Evolutionary conservation across 306 rosid genomes (phyloP).

Genomic region (Potentilla sterilis): DNA sequence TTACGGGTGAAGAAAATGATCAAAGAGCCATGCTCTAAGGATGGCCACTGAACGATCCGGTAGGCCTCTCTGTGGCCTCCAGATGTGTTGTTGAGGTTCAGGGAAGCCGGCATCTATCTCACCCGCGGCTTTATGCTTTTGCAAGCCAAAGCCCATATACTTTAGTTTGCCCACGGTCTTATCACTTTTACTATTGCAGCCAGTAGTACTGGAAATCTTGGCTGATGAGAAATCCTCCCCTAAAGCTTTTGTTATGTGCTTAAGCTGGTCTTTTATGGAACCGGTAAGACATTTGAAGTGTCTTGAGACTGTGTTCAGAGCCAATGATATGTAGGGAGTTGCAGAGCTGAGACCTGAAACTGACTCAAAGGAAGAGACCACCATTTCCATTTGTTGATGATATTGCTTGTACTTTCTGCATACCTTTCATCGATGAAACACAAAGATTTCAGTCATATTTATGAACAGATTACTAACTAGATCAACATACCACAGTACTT

Average conservation of each 20-base stretch:
- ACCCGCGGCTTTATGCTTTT: constrained; percentile 44
- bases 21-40: constrained; percentile 92
- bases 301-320: constrained; percentile 57
- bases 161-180: constrained; percentile 33
- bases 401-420: constrained; percentile 75
- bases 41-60: constrained; percentile 87
- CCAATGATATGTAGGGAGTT: constrained; percentile 67
- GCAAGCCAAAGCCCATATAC: constrained; percentile 59
- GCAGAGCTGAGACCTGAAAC: constrained; percentile 83
- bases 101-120: constrained; percentile 37
- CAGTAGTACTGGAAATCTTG: not conserved
- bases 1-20: constrained; percentile 99
- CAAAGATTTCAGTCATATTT: not conserved
- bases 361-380: constrained; percentile 77
- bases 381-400: constrained; percentile 94
- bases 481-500: not conserved
- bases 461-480: not conserved
- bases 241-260: constrained; percentile 35
- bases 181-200: constrained; percentile 38
- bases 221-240: constrained; percentile 59
- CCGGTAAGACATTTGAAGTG: constrained; percentile 63
- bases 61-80: constrained; percentile 96
- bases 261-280: constrained; percentile 65
- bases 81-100: constrained; percentile 63
- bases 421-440: constrained; percentile 43